Evolutionary conservation across 2,329 filamentous ascomycete genomes (phyloP).

Genomic region (Penicillium polonicum): DNA sequence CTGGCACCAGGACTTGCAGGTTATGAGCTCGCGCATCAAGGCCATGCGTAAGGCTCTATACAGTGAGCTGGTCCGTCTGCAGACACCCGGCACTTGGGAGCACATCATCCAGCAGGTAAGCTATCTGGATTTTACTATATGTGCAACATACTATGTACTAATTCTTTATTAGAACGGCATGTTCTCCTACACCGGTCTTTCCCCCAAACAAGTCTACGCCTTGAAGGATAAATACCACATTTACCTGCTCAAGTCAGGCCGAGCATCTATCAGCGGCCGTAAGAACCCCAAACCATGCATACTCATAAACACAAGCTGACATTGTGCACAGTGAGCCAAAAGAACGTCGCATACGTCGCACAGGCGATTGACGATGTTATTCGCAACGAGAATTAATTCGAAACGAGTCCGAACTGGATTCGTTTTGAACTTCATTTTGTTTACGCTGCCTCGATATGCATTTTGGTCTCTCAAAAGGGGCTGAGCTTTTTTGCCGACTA

Average conservation of each 20-base stretch:
- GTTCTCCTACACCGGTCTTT: constrained; percentile 74
- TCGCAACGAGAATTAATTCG: constrained; percentile 31
- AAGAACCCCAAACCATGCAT: constrained; percentile 16
- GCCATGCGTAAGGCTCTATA: constrained; percentile 80
- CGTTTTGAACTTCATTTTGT: constrained; percentile 1
- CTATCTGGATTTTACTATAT: not conserved
- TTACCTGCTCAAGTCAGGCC: constrained; percentile 43
- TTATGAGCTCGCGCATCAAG: constrained; percentile 93
- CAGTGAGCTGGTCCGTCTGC: constrained; percentile 75
- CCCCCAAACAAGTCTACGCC: constrained; percentile 43
- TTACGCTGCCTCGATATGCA: not conserved
- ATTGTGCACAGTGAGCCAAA: constrained; percentile 37
- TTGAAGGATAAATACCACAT: constrained; percentile 45
- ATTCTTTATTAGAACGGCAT: constrained; percentile 62
- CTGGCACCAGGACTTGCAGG: constrained; percentile 85
- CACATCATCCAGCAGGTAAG: constrained; percentile 92
- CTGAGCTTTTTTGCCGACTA: not conserved
- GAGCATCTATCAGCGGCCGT: constrained; percentile 43
- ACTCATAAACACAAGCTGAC: constrained; percentile 2
- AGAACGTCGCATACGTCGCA: constrained; percentile 43
- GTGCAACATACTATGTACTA: not conserved
- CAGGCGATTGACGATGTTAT: constrained; percentile 40
- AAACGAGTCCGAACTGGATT: not conserved
- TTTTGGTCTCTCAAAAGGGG: not conserved
- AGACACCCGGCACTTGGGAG: constrained; percentile 91